Evolutionary conservation across 1,139 yeast species (phyloP).

Genomic region (Kodamaea suecica): DNA sequence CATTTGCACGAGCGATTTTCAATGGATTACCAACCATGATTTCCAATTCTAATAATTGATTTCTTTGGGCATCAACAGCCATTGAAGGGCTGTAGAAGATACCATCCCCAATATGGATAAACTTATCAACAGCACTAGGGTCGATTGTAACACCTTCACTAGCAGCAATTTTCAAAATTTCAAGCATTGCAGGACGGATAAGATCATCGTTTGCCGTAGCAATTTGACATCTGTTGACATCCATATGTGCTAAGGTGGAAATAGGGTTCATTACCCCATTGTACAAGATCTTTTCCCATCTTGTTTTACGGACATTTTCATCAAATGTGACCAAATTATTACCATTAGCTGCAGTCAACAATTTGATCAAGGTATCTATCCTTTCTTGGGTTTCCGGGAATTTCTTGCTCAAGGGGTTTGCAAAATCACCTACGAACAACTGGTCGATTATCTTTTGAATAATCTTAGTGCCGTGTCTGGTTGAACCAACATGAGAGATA

Average conservation of each 20-base stretch:
- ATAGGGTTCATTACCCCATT: slow-evolving; percentile 65
- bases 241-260: slow-evolving; percentile 48
- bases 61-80: slow-evolving; percentile 67
- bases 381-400: slow-evolving; percentile 22
- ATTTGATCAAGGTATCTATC: slow-evolving; percentile 41
- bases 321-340: slow-evolving; percentile 46
- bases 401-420: slow-evolving; percentile 8
- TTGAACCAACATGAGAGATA: slow-evolving; percentile 64
- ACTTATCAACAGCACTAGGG: slow-evolving; percentile 40
- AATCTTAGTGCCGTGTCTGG: slow-evolving; percentile 52
- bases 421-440: slow-evolving; percentile 54
- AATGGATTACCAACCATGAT: slow-evolving; percentile 72
- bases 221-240: slow-evolving; percentile 57
- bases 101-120: slow-evolving; percentile 62
- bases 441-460: slow-evolving; percentile 52
- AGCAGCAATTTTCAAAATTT: slow-evolving; percentile 58
- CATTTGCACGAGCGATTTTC: slow-evolving; percentile 51
- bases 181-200: slow-evolving; percentile 63
- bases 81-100: slow-evolving; percentile 69
- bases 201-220: slow-evolving; percentile 49
- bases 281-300: slow-evolving; percentile 77
- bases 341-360: slow-evolving; percentile 44
- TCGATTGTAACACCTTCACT: slow-evolving; percentile 58
- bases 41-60: slow-evolving; percentile 68
- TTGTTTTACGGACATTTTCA: slow-evolving; percentile 45